These are phyloP conservation scores for Antitrichia curtipendula DNA, from an alignment of 225 moss, liverwort and hornwort genomes.

Conservation along the genomic window DNA sequence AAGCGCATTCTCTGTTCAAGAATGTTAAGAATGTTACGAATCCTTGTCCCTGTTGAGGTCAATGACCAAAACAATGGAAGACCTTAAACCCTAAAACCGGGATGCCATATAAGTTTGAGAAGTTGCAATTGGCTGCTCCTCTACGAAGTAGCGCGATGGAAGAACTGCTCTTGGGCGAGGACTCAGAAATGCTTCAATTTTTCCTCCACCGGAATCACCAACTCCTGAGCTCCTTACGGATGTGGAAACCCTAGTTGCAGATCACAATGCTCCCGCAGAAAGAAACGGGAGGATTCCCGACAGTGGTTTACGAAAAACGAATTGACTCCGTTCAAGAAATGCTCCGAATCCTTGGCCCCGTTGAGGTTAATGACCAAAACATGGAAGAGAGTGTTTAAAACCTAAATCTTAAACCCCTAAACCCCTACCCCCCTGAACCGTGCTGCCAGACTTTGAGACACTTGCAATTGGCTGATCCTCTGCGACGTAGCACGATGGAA, in stretches of 20 bases:
- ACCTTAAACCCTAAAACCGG: neutral
- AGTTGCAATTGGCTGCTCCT: neutral
- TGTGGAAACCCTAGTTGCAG: too few relatives aligned
- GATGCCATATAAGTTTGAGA: neutral
- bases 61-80: neutral
- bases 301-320: too few relatives aligned
- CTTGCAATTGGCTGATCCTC: constrained; percentile 58
- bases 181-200: constrained; percentile 71
- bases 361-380: neutral
- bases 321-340: neutral
- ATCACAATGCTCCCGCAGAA: too few relatives aligned
- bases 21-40: neutral
- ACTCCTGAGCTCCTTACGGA: constrained; percentile 59
- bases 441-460: constrained; percentile 58
- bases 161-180: neutral
- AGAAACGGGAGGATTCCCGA: too few relatives aligned
- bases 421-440: neutral
- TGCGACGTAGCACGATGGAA: constrained; percentile 58
- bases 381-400: neutral
- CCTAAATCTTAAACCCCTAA: neutral
- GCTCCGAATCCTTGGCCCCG: neutral
- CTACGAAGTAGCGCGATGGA: neutral
- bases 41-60: neutral
- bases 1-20: neutral
- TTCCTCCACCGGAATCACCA: constrained; percentile 53